A percentile compares a stretch with the other conserved stretches of the same genome.
phyloP scores from a whole-genome alignment of 2,329 filamentous ascomycete genomes.

The Curvularia hawaiiensis region DNA sequence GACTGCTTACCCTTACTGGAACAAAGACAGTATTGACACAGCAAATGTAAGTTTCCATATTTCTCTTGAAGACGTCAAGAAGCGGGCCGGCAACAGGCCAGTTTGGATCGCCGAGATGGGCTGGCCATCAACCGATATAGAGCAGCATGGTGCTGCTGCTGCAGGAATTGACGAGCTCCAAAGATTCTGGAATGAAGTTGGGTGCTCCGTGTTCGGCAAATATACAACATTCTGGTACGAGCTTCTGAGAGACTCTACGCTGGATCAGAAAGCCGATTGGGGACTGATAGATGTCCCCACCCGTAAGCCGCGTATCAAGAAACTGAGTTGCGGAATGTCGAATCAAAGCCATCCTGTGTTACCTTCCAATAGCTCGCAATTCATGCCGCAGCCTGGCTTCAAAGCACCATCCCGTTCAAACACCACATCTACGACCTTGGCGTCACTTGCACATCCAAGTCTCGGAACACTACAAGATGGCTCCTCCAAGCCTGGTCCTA shows the following conservation, averaged over 20 bases:
- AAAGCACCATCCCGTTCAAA: background rate
- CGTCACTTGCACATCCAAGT: background rate
- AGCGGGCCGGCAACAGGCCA: conserved; percentile 25
- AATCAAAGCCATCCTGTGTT: background rate
- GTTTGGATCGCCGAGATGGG: conserved; percentile 47
- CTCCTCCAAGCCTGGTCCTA: background rate
- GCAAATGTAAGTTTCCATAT: conserved; percentile 46
- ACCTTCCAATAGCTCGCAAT: conserved; percentile 1
- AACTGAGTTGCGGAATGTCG: conserved; percentile 26
- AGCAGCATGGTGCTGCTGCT: conserved; percentile 14
- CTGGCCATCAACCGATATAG: conserved; percentile 33
- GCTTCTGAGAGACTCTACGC: conserved; percentile 31
- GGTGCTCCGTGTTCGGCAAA: conserved; percentile 37
- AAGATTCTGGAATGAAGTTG: conserved; percentile 38
- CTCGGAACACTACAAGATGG: background rate
- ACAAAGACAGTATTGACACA: conserved; percentile 36
- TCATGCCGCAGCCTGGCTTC: background rate
- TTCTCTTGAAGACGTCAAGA: conserved; percentile 27
- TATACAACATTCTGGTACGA: conserved; percentile 44
- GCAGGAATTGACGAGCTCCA: conserved; percentile 32
- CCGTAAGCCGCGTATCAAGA: conserved; percentile 24
- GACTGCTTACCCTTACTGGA: conserved; percentile 44
- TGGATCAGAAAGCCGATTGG: conserved; percentile 32
- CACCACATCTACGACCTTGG: background rate
- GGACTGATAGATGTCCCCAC: conserved; percentile 27